Percentiles rank a stretch among this genome's conserved stretches.
Evolutionary conservation across 2,329 filamentous ascomycete genomes (phyloP).

Genomic region (Bipolaris cookei): DNA sequence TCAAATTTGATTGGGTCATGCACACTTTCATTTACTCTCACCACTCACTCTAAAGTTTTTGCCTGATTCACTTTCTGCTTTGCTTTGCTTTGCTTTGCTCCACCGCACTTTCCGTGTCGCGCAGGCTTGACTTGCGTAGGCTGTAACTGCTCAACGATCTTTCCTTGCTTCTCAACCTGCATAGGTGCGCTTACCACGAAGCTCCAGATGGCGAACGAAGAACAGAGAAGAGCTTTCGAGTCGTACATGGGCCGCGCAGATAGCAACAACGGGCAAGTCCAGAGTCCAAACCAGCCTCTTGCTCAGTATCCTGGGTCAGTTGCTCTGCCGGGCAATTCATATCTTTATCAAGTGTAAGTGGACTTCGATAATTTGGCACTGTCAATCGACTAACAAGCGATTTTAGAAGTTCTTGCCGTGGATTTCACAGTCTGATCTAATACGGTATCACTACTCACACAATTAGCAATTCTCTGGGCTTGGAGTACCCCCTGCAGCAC

Average conservation of each 20-base stretch:
- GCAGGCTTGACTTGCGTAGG: conserved; percentile 5
- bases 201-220: conserved; percentile 36
- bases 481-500: conserved; percentile 32
- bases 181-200: conserved; percentile 22
- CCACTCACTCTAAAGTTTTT: conserved; percentile 7
- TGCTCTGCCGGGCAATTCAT: conserved; percentile 26
- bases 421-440: background rate
- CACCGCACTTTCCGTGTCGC: background rate
- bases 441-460: conserved; percentile 14
- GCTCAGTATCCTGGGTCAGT: conserved; percentile 27
- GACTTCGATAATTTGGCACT: background rate
- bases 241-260: conserved; percentile 37
- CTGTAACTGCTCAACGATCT: conserved; percentile 12
- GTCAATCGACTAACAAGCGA: conserved; percentile 14
- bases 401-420: conserved; percentile 14
- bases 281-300: conserved; percentile 23
- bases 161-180: conserved; percentile 14
- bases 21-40: conserved; percentile 2
- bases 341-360: conserved; percentile 40
- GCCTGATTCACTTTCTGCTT: background rate
- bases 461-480: conserved; percentile 31
- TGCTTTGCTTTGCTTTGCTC: background rate
- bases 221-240: conserved; percentile 39
- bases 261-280: conserved; percentile 6
- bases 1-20: background rate